Conservation (phyloP, 495 filamentous ascomycete genomes). For the Penicillium coffeae region DNA sequence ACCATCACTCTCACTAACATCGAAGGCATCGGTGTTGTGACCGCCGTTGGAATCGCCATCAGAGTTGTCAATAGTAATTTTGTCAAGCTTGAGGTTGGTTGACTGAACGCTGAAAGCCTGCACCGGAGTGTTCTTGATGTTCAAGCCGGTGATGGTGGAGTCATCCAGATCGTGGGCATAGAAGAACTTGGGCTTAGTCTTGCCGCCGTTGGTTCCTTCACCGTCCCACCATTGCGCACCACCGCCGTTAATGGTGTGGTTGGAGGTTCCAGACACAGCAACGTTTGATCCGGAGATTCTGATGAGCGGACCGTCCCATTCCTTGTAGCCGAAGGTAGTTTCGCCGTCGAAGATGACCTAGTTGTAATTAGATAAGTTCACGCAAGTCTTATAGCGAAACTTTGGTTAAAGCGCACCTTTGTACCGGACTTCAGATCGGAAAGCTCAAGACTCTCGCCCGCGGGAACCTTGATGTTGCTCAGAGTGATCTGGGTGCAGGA, state of each 20-base stretch:
- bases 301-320: conserved; percentile 51
- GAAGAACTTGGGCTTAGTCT: conserved; percentile 58
- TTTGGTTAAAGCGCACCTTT: conserved; percentile 19
- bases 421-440: conserved; percentile 43
- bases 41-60: conserved; percentile 50
- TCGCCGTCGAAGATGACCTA: conserved; percentile 49
- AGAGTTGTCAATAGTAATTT: conserved; percentile 58
- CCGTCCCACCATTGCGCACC: conserved; percentile 50
- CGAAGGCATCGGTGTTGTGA: conserved; percentile 67
- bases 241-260: conserved; percentile 37
- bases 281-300: conserved; percentile 45
- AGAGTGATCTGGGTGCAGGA: conserved; percentile 51
- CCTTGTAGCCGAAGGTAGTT: conserved; percentile 52
- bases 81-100: conserved; percentile 43
- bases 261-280: conserved; percentile 25
- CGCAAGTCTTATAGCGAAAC: background rate
- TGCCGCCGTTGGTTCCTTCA: conserved; percentile 51
- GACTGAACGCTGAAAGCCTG: conserved; percentile 53
- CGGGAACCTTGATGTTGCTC: conserved; percentile 46
- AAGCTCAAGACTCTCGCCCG: conserved; percentile 51
- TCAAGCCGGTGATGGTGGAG: conserved; percentile 42
- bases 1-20: conserved; percentile 49
- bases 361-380: too few relatives aligned
- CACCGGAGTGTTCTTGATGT: conserved; percentile 57
- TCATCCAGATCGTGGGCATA: conserved; percentile 41